A percentile compares a stretch with the other conserved stretches of the same genome.
Evolutionary conservation across 495 filamentous ascomycete genomes (phyloP).

Genomic region (Cudoniella acicularis): DNA sequence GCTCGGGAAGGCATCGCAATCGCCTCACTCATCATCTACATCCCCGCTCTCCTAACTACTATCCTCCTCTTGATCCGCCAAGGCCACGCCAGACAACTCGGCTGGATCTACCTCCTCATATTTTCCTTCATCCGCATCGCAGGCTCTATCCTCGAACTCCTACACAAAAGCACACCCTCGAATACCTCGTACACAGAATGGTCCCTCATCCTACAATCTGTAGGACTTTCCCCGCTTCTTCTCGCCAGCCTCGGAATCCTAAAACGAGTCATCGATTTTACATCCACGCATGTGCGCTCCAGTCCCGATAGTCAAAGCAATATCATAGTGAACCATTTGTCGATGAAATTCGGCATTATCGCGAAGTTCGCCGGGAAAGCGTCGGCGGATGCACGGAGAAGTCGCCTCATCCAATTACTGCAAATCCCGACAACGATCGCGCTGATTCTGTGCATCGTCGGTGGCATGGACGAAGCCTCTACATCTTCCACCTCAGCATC

Average conservation of each 20-base stretch:
- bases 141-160: slow-evolving; percentile 3
- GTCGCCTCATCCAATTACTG: not conserved
- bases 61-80: slow-evolving; percentile 1
- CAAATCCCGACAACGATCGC: slow-evolving; percentile 7
- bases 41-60: slow-evolving; percentile 8
- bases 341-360: not conserved
- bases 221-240: slow-evolving; percentile 18
- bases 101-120: slow-evolving; percentile 18
- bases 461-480: slow-evolving; percentile 4
- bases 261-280: slow-evolving; percentile 9
- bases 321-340: too few species aligned
- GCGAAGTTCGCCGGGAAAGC: not conserved
- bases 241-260: slow-evolving; percentile 13
- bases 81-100: slow-evolving; percentile 7
- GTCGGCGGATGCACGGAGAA: not conserved
- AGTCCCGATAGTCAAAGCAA: not conserved
- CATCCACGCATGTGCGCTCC: not conserved
- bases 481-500: not conserved
- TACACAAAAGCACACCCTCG: not conserved
- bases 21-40: slow-evolving; percentile 6
- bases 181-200: slow-evolving; percentile 4
- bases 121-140: slow-evolving; percentile 5
- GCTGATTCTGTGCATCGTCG: slow-evolving; percentile 21
- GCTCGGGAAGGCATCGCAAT: slow-evolving; percentile 8
- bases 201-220: slow-evolving; percentile 3